phyloP scores from a whole-genome alignment of 192 early-diverging fungal species.

The Spizellomyces punctatus region DNA sequence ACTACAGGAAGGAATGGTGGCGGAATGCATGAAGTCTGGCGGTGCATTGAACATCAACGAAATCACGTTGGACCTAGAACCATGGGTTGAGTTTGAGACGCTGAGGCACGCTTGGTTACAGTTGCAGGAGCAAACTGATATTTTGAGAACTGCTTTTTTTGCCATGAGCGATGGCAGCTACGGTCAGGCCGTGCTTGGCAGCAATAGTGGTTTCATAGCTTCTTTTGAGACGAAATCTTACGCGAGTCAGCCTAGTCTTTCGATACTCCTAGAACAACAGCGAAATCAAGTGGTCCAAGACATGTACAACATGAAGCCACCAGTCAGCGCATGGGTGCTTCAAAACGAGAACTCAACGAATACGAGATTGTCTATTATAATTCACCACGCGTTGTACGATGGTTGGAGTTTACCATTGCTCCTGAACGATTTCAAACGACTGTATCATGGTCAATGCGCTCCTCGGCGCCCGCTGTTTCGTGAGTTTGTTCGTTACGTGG shows the following conservation, averaged over 20 bases:
- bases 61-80: slow-evolving; percentile 8
- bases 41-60: slow-evolving; percentile 11
- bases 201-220: not conserved
- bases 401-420: slow-evolving; percentile 33
- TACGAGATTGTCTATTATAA: not conserved
- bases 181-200: slow-evolving; percentile 2
- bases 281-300: not conserved
- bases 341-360: too few relatives aligned
- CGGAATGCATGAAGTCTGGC: not conserved
- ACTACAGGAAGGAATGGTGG: slow-evolving; percentile 36
- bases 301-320: not conserved
- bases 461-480: not conserved
- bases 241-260: not conserved
- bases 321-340: slow-evolving; percentile 4
- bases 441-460: not conserved
- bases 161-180: not conserved
- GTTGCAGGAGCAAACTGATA: slow-evolving; percentile 10
- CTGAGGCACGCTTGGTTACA: slow-evolving; percentile 22
- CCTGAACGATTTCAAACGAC: slow-evolving; percentile 26
- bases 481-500: slow-evolving; percentile 3
- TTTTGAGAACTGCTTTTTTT: slow-evolving; percentile 24
- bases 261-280: not conserved
- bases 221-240: not conserved
- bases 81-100: not conserved
- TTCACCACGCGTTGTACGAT: slow-evolving; percentile 42